Base-by-base conservation (phyloP, 164 flowering plant genomes). In the Brasenia schreberi region DNA sequence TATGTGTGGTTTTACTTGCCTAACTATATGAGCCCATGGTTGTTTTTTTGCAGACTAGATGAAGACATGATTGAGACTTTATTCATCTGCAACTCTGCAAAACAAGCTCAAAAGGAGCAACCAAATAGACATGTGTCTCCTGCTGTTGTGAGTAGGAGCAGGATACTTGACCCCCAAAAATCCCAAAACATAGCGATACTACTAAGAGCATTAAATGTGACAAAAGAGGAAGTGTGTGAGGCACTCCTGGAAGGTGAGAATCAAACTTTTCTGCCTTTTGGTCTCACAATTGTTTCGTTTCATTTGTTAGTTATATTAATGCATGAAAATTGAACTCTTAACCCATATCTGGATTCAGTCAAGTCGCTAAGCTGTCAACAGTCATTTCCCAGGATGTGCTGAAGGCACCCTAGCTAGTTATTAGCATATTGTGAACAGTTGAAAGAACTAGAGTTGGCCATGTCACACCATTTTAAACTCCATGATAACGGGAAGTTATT, bases 131-230 rank as follows among this genome's bases (percentile, higher is more conserved):
- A 87, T 19, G 83, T 79, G 65, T 77, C 80, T 39, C 87, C 94
- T 49, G 78, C 83, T 23, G 75, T 75, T 19, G 87, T 84, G 59
- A 74, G 73, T 49, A 94, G 88, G 75, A 86, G 81, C 83, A 85
- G 88, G 71, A 94, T 95, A 5, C 73, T 95, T 71, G 99, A 95
- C 67, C 97, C 99, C 23, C 92, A 92, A 85, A 95, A 92, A 74
- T 90, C 98, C 7, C 99, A 95, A 79, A 95, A 95, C 82, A 90
- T 95, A 63, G 98, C 99, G 45, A 95, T 95, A 59, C 81, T 92
- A 43, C 71, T 92, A 42, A 81, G 98, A 68, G 99, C 99, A 65
- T 72, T 92, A 77, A 95, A 95, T 79, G 99, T 95, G 14, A 90
- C 98, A 5, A 70, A 82, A 61, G 99, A 92, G 66, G 98, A 92